These are phyloP conservation scores for Trichoderma simmonsii DNA, from an alignment of 2,329 filamentous ascomycete species.

Conservation along the genomic window DNA sequence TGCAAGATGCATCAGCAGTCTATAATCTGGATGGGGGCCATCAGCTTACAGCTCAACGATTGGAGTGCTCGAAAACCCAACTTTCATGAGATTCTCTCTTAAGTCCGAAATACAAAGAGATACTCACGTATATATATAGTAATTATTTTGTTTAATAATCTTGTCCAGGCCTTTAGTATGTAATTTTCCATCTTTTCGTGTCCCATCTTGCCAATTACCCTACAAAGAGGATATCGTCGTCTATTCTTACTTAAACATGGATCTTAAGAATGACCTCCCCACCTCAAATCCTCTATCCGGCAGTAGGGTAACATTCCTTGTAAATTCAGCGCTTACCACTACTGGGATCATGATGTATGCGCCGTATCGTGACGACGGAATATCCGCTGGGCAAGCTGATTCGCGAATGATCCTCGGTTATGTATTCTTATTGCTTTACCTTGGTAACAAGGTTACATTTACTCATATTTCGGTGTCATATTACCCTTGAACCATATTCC, in stretches of 20 bases:
- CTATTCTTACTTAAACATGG: not conserved
- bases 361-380: not conserved
- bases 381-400: not conserved
- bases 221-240: not conserved
- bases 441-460: not conserved
- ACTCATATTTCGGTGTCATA: not conserved
- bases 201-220: not conserved
- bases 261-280: not conserved
- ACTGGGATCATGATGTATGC: not conserved
- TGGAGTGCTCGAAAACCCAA: not conserved
- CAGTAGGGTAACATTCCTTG: not conserved
- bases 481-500: not conserved
- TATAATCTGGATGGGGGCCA: not conserved
- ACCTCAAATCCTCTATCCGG: not conserved
- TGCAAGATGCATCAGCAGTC: not conserved
- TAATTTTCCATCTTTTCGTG: not conserved
- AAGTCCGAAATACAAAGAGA: not conserved
- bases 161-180: not conserved
- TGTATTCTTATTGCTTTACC: not conserved
- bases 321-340: not conserved
- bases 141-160: not conserved
- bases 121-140: not conserved
- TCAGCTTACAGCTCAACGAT: not conserved
- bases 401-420: not conserved
- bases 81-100: rapidly evolving